Evolutionary conservation across 2,329 filamentous ascomycete genomes (phyloP).

Genomic region (Fusarium sp.): DNA sequence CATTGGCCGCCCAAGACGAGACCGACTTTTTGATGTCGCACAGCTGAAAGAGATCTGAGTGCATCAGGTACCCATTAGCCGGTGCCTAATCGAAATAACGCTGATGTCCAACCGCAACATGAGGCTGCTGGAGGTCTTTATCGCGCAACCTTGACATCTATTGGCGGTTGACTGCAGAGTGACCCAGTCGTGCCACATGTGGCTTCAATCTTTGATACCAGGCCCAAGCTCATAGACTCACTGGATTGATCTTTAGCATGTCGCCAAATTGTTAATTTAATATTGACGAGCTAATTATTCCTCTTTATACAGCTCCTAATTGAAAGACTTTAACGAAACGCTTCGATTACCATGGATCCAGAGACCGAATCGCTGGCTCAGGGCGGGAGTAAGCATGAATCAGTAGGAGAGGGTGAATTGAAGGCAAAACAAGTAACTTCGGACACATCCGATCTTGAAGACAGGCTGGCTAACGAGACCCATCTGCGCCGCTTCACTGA

Average conservation of each 20-base stretch:
- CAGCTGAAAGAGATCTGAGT: constrained; percentile 17
- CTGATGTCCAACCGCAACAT: constrained; percentile 39
- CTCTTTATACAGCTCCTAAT: constrained; percentile 13
- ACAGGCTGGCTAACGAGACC: constrained; percentile 51
- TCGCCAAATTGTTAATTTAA: constrained; percentile 26
- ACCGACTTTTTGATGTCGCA: constrained; percentile 47
- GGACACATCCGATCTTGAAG: constrained; percentile 42
- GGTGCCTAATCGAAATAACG: constrained; percentile 41
- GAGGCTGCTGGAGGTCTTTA: constrained; percentile 44
- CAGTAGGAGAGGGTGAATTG: constrained; percentile 13
- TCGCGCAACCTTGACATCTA: constrained; percentile 32
- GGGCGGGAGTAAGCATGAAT: constrained; percentile 12
- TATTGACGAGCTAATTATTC: constrained; percentile 17
- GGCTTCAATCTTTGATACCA: constrained; percentile 23
- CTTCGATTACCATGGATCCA: constrained; percentile 36
- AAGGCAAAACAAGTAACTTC: constrained; percentile 25
- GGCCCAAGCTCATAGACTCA: constrained; percentile 6
- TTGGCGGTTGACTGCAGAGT: constrained; percentile 24
- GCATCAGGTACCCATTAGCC: constrained; percentile 42
- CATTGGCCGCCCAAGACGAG: constrained; percentile 40
- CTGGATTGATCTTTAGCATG: constrained; percentile 14
- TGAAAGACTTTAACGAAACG: constrained; percentile 20
- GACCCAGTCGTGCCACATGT: constrained; percentile 35
- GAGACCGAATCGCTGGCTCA: constrained; percentile 22
- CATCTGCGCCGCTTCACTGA: constrained; percentile 56